Conservation (phyloP, 768 basidiomycete species). For the Termitomyces bulborhizus region DNA sequence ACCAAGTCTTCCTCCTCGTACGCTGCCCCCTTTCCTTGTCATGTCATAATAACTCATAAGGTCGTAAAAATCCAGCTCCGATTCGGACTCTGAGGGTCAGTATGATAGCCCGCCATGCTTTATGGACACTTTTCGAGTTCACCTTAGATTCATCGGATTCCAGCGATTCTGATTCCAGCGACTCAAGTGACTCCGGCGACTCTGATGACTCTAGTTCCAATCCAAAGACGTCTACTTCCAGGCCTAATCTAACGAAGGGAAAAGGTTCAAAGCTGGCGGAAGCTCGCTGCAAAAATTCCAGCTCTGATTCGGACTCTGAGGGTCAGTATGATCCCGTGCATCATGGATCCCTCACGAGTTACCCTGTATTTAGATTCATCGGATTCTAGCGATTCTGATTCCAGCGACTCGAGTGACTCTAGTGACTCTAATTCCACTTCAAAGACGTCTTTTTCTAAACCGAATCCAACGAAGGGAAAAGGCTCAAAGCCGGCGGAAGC, state of each 20-base stretch:
- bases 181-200: slow-evolving; percentile 22
- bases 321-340: slow-evolving; percentile 7
- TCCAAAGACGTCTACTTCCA: slow-evolving; percentile 16
- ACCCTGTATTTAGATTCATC: slow-evolving; percentile 1
- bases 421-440: slow-evolving; percentile 21
- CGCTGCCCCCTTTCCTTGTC: slow-evolving; percentile 5
- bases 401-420: slow-evolving; percentile 17
- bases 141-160: slow-evolving; percentile 7
- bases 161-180: slow-evolving; percentile 20
- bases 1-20: slow-evolving; percentile 16
- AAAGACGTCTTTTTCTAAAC: slow-evolving; percentile 19
- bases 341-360: not conserved
- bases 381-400: slow-evolving; percentile 17
- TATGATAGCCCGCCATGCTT: not conserved
- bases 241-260: slow-evolving; percentile 14
- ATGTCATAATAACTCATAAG: slow-evolving; percentile 5
- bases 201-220: slow-evolving; percentile 26
- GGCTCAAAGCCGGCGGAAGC: slow-evolving; percentile 5
- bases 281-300: slow-evolving; percentile 5
- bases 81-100: slow-evolving; percentile 21
- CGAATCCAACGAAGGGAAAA: slow-evolving; percentile 9
- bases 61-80: slow-evolving; percentile 9
- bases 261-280: slow-evolving; percentile 4
- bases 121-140: not conserved
- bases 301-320: slow-evolving; percentile 20